These are phyloP conservation scores for Bipolaris zeicola DNA, from an alignment of 2,329 filamentous ascomycete genomes.

Conservation along the genomic window DNA sequence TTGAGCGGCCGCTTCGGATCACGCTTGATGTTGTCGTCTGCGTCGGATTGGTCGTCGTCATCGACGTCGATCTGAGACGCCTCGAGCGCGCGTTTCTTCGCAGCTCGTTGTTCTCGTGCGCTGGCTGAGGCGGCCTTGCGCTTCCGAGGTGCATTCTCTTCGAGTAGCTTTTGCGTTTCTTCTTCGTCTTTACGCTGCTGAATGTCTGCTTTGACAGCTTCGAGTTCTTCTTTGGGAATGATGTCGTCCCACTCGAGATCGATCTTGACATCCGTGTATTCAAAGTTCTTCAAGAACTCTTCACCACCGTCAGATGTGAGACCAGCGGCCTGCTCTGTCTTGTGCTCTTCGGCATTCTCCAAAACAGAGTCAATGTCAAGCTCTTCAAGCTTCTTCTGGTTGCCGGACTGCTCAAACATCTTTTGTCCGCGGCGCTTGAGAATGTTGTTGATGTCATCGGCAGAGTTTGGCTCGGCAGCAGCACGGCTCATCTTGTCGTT, in stretches of 20 bases:
- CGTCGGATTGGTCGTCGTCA: constrained; percentile 52
- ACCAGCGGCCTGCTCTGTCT: constrained; percentile 92
- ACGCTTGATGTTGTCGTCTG: constrained; percentile 57
- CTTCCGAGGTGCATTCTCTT: constrained; percentile 82
- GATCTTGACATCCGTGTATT: constrained; percentile 97
- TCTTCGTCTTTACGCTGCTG: constrained; percentile 81
- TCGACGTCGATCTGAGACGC: constrained; percentile 72
- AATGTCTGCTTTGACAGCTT: constrained; percentile 86
- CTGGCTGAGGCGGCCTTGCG: constrained; percentile 67
- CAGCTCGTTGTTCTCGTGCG: constrained; percentile 68
- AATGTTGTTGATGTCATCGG: constrained; percentile 94
- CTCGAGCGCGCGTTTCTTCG: constrained; percentile 70
- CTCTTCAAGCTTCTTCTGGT: constrained; percentile 95
- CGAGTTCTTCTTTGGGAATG: constrained; percentile 90
- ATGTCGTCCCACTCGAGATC: constrained; percentile 98
- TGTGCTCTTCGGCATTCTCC: constrained; percentile 95
- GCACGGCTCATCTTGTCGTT: constrained; percentile 69
- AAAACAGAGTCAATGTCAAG: constrained; percentile 97
- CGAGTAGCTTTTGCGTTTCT: constrained; percentile 80
- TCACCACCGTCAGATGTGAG: constrained; percentile 96
- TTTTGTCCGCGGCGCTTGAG: constrained; percentile 98
- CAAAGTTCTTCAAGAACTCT: constrained; percentile 86
- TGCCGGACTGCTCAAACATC: constrained; percentile 97
- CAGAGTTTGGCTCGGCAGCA: constrained; percentile 80
- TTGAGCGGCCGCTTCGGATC: constrained; percentile 90